These are phyloP conservation scores for Penicillium diatomitis DNA, from an alignment of 495 filamentous ascomycete species.

Conservation along the genomic window DNA sequence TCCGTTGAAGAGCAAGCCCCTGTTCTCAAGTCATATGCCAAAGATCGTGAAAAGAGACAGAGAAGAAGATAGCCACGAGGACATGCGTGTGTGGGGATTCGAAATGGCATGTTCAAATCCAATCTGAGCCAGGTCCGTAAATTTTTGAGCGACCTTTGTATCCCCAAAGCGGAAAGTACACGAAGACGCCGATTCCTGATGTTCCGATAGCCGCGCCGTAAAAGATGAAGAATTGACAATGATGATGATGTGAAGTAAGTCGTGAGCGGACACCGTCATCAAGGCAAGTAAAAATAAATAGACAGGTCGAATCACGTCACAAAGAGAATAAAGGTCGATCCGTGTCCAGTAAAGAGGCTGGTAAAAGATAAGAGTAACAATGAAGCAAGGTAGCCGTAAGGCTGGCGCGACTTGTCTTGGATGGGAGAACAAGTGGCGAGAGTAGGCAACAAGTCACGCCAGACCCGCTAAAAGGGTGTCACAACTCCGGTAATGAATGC, in stretches of 20 bases:
- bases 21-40: conserved; percentile 16
- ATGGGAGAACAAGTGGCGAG: too few relatives aligned
- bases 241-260: conserved; percentile 8
- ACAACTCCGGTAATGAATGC: too few relatives aligned
- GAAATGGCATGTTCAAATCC: background rate
- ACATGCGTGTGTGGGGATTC: background rate
- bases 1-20: conserved; percentile 1
- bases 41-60: conserved; percentile 14
- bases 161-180: conserved; percentile 4
- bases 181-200: conserved; percentile 14
- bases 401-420: too few relatives aligned
- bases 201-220: conserved; percentile 2
- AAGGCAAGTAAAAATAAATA: conserved; percentile 17
- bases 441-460: too few relatives aligned
- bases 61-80: background rate
- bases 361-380: conserved; percentile 11
- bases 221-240: conserved; percentile 14
- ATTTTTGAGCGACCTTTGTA: background rate
- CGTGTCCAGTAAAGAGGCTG: background rate
- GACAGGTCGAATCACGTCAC: conserved; percentile 8
- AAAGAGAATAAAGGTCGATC: conserved; percentile 10
- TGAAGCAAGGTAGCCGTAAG: conserved; percentile 13
- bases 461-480: too few relatives aligned
- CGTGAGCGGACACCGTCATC: conserved; percentile 11
- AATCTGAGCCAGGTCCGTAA: background rate